phyloP scores from a whole-genome alignment of 1,284 basidiomycete species.

The Hymenochaete sp. region DNA sequence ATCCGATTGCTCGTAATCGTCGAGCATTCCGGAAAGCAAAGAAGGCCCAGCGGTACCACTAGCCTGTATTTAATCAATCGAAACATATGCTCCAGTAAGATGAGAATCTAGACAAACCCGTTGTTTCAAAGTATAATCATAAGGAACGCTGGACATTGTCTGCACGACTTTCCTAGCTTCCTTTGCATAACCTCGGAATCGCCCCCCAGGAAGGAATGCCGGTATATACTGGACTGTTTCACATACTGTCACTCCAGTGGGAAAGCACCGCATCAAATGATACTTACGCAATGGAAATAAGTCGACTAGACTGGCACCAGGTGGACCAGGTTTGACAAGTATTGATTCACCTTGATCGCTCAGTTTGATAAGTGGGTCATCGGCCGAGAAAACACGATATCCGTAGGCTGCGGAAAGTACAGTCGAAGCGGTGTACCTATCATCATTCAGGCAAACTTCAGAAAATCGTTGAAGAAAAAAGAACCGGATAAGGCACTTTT shows the following conservation, averaged over 20 bases:
- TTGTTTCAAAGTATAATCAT: slow-evolving; percentile 6
- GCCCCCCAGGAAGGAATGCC: slow-evolving; percentile 9
- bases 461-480: no score
- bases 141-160: slow-evolving; percentile 8
- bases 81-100: neutral
- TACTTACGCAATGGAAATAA: slow-evolving; percentile 13
- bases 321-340: slow-evolving; percentile 8
- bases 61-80: no score
- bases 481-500: slow-evolving; percentile 16
- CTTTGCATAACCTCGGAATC: slow-evolving; percentile 8
- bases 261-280: neutral
- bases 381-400: slow-evolving; percentile 13
- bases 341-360: neutral
- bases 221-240: slow-evolving; percentile 12
- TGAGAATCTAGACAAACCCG: neutral
- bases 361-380: slow-evolving; percentile 25
- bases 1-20: slow-evolving; percentile 10
- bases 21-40: slow-evolving; percentile 10
- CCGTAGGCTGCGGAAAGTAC: slow-evolving; percentile 13
- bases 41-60: slow-evolving; percentile 4
- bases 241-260: neutral
- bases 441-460: neutral
- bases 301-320: slow-evolving; percentile 10
- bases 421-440: slow-evolving; percentile 10
- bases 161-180: slow-evolving; percentile 3